Base-by-base conservation (phyloP, 129 eudicot species). In the Silybum marianum region DNA sequence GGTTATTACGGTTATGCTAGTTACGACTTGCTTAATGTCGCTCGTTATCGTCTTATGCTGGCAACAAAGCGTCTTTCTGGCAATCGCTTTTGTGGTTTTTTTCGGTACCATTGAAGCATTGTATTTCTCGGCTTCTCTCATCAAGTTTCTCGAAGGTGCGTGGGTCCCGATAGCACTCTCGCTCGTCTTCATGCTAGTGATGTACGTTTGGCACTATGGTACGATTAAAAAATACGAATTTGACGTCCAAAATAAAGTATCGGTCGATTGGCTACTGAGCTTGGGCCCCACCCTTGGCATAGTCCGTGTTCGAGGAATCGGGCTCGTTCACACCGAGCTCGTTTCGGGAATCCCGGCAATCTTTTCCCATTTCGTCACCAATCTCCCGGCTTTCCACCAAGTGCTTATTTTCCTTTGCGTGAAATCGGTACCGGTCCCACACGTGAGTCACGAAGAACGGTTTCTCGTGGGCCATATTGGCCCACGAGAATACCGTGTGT, bases 381-480 rank as follows among this genome's bases (percentile, higher is more conserved):
- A 93, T 81, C 98, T 96, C 48, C 99, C 99, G 26, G 99, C 99
- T 28, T 96, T 96, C 81, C 99, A 96, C 85, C 92, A 93, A 71
- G 98, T 96, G 70, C 90, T 96, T 2, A 86, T 96, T 2, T 96
- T 96, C 65, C 95, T 96, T 0, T 96, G 99, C 58, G 92, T 96
- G 19, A 96, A 93, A 74, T 91, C 97, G 7, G 98, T 96, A 74
- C 92, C 98, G 4, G 66, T 93, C 66, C 99, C 99, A 22, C 98
- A 93, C 54, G 98, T 96, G 36, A 85, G 72, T 62, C 92, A 81
- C 22, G 97, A 93, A 68, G 99, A 96, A 62, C 92, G 98, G 85
- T 96, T 91, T 71, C 91, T 96, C 0, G 93, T 96, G 82, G 98
- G 99, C 34, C 98, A 81, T 65, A 88, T 96, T 5, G 99, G 99